Conservation (phyloP, 768 basidiomycete species). For the Pulveroboletus sp. region DNA sequence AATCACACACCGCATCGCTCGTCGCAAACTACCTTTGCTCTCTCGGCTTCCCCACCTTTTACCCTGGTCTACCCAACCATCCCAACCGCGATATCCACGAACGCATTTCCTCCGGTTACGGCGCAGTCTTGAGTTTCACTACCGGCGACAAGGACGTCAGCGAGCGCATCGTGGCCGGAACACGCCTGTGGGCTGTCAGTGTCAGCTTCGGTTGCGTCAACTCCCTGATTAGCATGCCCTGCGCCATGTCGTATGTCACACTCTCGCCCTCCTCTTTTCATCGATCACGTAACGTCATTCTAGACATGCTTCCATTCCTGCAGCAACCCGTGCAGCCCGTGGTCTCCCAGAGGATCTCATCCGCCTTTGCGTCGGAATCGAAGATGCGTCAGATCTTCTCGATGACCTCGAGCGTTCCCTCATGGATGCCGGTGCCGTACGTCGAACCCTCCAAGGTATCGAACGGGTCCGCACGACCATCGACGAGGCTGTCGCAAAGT, state of each 20-base stretch:
- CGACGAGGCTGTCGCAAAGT: constrained; percentile 65
- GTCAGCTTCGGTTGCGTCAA: constrained; percentile 99
- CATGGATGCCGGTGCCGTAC: constrained; percentile 87
- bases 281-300: neutral
- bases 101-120: constrained; percentile 86
- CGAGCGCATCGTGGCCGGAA: constrained; percentile 89
- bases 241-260: constrained; percentile 93
- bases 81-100: constrained; percentile 87
- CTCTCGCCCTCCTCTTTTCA: neutral
- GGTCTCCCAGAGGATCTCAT: constrained; percentile 99
- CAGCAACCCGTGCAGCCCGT: constrained; percentile 91
- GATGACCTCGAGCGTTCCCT: constrained; percentile 95
- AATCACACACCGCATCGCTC: constrained; percentile 75
- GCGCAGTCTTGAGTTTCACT: constrained; percentile 92
- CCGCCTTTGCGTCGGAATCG: constrained; percentile 96
- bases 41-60: constrained; percentile 88
- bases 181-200: constrained; percentile 94
- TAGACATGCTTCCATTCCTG: constrained; percentile 94
- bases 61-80: constrained; percentile 84
- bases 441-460: constrained; percentile 40
- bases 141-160: constrained; percentile 89
- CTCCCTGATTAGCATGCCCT: constrained; percentile 98
- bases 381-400: constrained; percentile 88
- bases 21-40: constrained; percentile 84
- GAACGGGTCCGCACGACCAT: constrained; percentile 49